Evolutionary conservation across 1,139 yeast species (phyloP), one percentile per base, ranked within the genome.

Genomic region (Geotrichum armillariae): DNA sequence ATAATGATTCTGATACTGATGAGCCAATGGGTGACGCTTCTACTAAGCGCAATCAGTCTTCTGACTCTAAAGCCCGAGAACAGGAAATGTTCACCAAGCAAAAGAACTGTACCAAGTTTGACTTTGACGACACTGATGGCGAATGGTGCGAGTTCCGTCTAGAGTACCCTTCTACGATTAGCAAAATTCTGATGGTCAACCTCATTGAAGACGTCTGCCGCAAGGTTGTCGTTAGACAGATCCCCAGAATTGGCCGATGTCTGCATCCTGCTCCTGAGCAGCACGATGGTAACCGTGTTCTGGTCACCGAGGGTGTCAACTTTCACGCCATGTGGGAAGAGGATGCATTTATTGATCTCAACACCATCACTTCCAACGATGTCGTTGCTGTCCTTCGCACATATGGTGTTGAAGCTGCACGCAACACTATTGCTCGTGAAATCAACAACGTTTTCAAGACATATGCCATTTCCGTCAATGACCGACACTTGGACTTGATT

Each of bases 281-380:
- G 57, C 66, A 65, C 53, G 59, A 59, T 54, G 66, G 64, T 25
- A 77, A 77, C 63, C 83, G 96, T 60, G 77, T 80, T 37, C 77
- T 94, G 62, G 87, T 95, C 52, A 93, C 99, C 22, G 99, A 94
- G 71, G 99, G 99, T 71, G 99, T 94, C 53, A 94, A 94, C 73
- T 93, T 94, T 80, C 78, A 77, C 63, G 95, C 97, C 54, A 89
- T 94, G 95, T 94, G 99, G 98, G 96, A 90, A 52, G 96, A 91
- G 70, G 93, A 89, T 60, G 91, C 87, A 58, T 90, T 93, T 68
- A 79, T 94, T 59, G 85, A 90, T 61, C 95, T 91, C 58, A 86
- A 93, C 67, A 83, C 82, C 53, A 86, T 94, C 64, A 79, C 86
- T 6, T 89, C 97, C 16, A 94, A 94, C 76, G 99, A 94, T 70